A percentile compares a stretch with the other conserved stretches of the same genome.
Evolutionary conservation across 306 rosid species (phyloP).

Genomic region (Lathyrus oleraceus): DNA sequence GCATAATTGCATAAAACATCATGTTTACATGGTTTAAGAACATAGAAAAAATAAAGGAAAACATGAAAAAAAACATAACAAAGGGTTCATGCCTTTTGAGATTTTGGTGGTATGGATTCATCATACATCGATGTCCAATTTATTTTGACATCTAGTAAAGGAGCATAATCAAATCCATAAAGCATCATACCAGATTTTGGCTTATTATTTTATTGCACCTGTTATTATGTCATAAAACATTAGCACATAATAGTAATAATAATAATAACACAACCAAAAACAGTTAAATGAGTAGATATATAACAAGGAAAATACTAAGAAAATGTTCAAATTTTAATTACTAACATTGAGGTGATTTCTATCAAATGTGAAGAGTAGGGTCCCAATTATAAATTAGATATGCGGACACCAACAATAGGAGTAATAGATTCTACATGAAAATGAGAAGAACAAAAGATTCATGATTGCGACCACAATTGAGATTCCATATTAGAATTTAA

Average conservation of each 20-base stretch:
- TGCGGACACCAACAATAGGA: slow-evolving; percentile 41
- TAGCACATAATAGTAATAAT: too few species aligned
- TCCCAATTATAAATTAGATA: slow-evolving; percentile 48
- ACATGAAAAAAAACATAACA: neutral
- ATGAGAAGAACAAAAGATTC: too few species aligned
- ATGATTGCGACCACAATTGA: too few species aligned
- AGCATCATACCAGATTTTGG: neutral
- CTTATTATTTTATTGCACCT: neutral
- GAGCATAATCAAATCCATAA: neutral
- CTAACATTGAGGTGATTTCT: slow-evolving; percentile 38
- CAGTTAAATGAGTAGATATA: neutral
- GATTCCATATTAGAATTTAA: too few species aligned
- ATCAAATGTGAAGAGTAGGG: slow-evolving; percentile 57
- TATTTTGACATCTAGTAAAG: neutral
- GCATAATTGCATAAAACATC: neutral
- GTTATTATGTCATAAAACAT: neutral
- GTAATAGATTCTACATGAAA: slow-evolving; percentile 2
- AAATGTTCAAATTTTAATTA: neutral
- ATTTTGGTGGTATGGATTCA: neutral
- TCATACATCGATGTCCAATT: neutral
- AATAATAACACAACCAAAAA: too few species aligned
- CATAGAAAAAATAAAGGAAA: neutral
- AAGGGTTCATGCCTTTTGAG: neutral
- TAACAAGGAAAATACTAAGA: neutral
- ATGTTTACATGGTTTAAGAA: neutral